Base-by-base conservation (phyloP, 371 early-diverging fungal genomes). In the Apophysomyces ossiformis region DNA sequence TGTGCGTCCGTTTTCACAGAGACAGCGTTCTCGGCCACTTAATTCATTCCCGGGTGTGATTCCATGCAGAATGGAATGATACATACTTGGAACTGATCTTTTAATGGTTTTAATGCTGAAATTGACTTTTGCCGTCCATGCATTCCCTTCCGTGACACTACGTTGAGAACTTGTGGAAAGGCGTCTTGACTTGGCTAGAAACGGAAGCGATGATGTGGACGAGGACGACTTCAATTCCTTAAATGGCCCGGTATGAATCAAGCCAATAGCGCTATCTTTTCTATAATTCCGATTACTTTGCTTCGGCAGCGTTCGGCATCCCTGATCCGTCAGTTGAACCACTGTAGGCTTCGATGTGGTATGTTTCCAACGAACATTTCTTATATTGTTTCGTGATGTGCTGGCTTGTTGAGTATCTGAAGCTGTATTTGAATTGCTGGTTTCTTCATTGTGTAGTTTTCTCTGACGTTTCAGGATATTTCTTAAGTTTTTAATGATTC, bases 381-480 rank as follows among this genome's bases (percentile, higher is more conserved):
- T 9, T 21, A 38, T 43, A 11, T 15, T 57, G 11, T n/a, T 21
- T 26, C 60, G 38, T 60, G 60, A 26, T 15, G 38, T 43, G 54
- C 61, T 38, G 21, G 35, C 37, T n/a, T 35, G 39, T 43, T 16
- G 6, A 32, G 44, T 12, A 32, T 32, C 7, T 26, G 7, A 45
- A 8, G 18, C n/a, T 9, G 54, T 1, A 18, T 16, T 9, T 9
- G 11, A 0, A 21, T 50, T 15, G 13, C 60, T 43, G 26, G 12
- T 41, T n/a, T 66, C 66, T 21, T 37, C 37, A 12, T 45, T 44
- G 60, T 71, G 64, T n/a, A 71, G 44, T 43, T 74, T 72, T 5
- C 79, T 69, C 57, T 83, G 84, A 45, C 73, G 68, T 64, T 83
- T 83, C 21, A 83, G 58, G 5, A 83, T 62, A 57, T 57, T 75